phyloP scores from a whole-genome alignment of 441 rosid genomes.

The Melianthus villosus region DNA sequence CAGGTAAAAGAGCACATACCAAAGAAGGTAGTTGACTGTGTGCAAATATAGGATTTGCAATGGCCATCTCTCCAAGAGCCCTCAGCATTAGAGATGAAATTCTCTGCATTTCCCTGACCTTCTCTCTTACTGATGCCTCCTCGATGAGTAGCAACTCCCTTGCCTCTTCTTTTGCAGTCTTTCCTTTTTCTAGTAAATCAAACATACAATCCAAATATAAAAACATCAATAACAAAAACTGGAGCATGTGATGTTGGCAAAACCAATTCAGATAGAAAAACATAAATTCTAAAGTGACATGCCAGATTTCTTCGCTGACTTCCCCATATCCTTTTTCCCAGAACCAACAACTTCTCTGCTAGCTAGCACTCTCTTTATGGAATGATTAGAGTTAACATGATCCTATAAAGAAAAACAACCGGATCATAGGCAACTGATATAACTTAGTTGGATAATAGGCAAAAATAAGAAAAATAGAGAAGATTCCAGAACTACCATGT shows the following conservation, averaged over 20 bases:
- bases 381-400: constrained; percentile 29
- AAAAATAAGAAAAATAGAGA: constrained; percentile 4
- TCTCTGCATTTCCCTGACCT: constrained; percentile 45
- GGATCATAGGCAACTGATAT: constrained; percentile 6
- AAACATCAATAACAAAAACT: background rate
- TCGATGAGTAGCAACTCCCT: constrained; percentile 82
- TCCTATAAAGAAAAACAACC: constrained; percentile 25
- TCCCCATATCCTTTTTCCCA: constrained; percentile 61
- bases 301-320: constrained; percentile 62
- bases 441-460: background rate
- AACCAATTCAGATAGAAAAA: background rate
- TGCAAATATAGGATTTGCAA: constrained; percentile 81
- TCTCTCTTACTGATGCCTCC: constrained; percentile 69
- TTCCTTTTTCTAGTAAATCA: constrained; percentile 95
- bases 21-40: constrained; percentile 87
- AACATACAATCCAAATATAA: constrained; percentile 8
- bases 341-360: constrained; percentile 31
- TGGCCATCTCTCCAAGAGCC: constrained; percentile 81
- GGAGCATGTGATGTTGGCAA: constrained; percentile 1
- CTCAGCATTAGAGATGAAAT: constrained; percentile 60
- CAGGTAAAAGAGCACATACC: constrained; percentile 38
- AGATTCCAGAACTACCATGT: constrained; percentile 24
- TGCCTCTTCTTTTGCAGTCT: constrained; percentile 94
- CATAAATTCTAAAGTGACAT: constrained; percentile 14
- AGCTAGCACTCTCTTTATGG: constrained; percentile 44